Evolutionary conservation across 2,329 filamentous ascomycete species (phyloP).

Genomic region (Purpureocillium takamizusanense): DNA sequence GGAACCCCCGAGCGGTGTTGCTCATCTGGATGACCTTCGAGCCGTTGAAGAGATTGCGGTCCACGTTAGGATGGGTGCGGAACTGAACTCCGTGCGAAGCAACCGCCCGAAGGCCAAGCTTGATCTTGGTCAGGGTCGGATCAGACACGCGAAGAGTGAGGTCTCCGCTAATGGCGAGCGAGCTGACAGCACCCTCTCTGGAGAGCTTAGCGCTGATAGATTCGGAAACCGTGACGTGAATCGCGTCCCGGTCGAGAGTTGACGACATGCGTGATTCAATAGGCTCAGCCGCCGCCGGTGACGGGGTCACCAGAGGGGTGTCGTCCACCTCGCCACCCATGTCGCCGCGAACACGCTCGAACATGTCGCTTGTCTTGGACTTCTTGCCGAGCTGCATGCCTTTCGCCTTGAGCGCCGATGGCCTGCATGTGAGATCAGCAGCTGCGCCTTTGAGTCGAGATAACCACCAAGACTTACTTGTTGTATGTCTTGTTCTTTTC

Average conservation of each 20-base stretch:
- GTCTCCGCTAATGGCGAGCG: conserved; percentile 84
- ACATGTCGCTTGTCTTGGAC: conserved; percentile 95
- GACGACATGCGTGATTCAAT: conserved; percentile 51
- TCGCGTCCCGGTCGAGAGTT: conserved; percentile 69
- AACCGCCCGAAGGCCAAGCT: conserved; percentile 68
- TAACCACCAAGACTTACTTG: conserved; percentile 47
- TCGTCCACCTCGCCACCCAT: conserved; percentile 81
- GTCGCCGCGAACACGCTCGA: conserved; percentile 87
- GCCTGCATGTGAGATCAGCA: neutral
- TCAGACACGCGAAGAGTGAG: conserved; percentile 86
- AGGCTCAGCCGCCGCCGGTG: conserved; percentile 40
- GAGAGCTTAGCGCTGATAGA: conserved; percentile 84
- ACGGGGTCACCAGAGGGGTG: conserved; percentile 57
- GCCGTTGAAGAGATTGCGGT: conserved; percentile 77
- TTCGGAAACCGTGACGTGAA: conserved; percentile 83
- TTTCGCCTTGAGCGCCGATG: conserved; percentile 73
- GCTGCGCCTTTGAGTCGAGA: neutral
- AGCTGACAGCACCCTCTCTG: conserved; percentile 78
- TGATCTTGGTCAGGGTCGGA: conserved; percentile 81
- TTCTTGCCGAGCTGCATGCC: conserved; percentile 99
- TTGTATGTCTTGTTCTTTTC: conserved; percentile 90
- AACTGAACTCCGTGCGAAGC: conserved; percentile 81
- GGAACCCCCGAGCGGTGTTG: conserved; percentile 81
- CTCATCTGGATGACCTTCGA: conserved; percentile 82
- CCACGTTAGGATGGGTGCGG: conserved; percentile 93